These are phyloP conservation scores for Venturiaceae sp. DNA, from an alignment of 2,329 filamentous ascomycete genomes.

Conservation along the genomic window DNA sequence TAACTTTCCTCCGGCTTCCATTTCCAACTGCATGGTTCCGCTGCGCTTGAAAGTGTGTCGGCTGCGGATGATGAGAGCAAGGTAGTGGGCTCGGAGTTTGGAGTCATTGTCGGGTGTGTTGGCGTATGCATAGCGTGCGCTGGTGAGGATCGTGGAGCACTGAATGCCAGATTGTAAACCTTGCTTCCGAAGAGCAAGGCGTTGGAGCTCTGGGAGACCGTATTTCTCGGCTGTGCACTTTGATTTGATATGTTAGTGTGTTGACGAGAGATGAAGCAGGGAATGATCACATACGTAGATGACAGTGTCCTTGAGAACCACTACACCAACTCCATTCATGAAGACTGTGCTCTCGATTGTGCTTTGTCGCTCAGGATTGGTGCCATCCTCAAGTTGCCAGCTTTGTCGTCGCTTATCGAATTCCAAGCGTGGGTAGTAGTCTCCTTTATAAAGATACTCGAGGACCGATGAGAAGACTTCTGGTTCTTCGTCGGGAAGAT, in stretches of 20 bases:
- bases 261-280: neutral
- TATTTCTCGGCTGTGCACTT: constrained; percentile 75
- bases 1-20: constrained; percentile 76
- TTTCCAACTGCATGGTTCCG: constrained; percentile 91
- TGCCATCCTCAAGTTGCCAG: constrained; percentile 68
- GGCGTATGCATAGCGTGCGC: constrained; percentile 81
- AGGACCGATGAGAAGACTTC: constrained; percentile 86
- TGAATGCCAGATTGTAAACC: constrained; percentile 78
- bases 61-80: constrained; percentile 83
- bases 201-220: constrained; percentile 73
- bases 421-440: constrained; percentile 76
- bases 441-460: constrained; percentile 88
- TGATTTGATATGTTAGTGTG: constrained; percentile 10
- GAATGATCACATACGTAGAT: constrained; percentile 52
- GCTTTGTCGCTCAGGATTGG: constrained; percentile 32
- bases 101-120: constrained; percentile 85
- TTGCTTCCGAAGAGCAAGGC: constrained; percentile 77
- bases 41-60: constrained; percentile 85
- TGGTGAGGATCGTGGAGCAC: constrained; percentile 74
- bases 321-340: constrained; percentile 52
- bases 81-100: constrained; percentile 83
- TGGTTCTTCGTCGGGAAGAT: constrained; percentile 75
- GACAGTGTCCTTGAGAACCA: constrained; percentile 78
- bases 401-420: constrained; percentile 73
- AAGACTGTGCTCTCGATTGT: constrained; percentile 37